Evolutionary conservation across 257 asterid genomes (phyloP).

Genomic region (Rehmannia glutinosa): DNA sequence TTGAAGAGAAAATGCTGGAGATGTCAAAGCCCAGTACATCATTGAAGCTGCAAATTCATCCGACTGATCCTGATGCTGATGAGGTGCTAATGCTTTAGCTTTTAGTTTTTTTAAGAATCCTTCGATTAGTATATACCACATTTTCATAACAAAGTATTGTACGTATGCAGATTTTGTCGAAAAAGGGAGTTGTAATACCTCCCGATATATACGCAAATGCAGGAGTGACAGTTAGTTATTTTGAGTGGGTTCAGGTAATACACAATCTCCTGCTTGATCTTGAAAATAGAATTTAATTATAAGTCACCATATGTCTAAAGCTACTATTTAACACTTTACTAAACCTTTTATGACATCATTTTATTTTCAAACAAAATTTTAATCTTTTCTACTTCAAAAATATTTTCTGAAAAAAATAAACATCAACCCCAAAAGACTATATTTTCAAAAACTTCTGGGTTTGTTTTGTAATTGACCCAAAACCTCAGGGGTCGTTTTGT

Average conservation of each 20-base stretch:
- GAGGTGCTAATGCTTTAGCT: slow-evolving; percentile 34
- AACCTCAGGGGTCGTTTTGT: too few relatives aligned
- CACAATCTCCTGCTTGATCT: not conserved
- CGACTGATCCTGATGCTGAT: slow-evolving; percentile 81
- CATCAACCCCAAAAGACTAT: too few relatives aligned
- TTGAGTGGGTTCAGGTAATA: slow-evolving; percentile 85
- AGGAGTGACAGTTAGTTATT: slow-evolving; percentile 81
- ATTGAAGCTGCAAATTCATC: slow-evolving; percentile 86
- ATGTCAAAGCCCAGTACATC: slow-evolving; percentile 58
- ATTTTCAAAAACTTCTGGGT: too few relatives aligned
- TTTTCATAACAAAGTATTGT: not conserved
- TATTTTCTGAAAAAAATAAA: too few relatives aligned
- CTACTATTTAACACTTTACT: too few relatives aligned
- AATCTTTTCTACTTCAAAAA: too few relatives aligned
- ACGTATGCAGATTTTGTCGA: slow-evolving; percentile 54
- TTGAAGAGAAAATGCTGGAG: slow-evolving; percentile 59
- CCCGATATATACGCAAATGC: slow-evolving; percentile 79
- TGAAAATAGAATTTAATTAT: not conserved
- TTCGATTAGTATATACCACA: not conserved
- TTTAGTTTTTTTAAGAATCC: not conserved
- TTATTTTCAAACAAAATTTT: too few relatives aligned
- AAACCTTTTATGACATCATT: too few relatives aligned
- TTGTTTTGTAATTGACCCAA: too few relatives aligned
- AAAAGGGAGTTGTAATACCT: slow-evolving; percentile 63
- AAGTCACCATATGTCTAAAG: not conserved